Percentiles rank a stretch among this genome's conserved stretches.
Conservation (phyloP, 192 early-diverging fungal genomes). For the Coemansia sp. region DNA sequence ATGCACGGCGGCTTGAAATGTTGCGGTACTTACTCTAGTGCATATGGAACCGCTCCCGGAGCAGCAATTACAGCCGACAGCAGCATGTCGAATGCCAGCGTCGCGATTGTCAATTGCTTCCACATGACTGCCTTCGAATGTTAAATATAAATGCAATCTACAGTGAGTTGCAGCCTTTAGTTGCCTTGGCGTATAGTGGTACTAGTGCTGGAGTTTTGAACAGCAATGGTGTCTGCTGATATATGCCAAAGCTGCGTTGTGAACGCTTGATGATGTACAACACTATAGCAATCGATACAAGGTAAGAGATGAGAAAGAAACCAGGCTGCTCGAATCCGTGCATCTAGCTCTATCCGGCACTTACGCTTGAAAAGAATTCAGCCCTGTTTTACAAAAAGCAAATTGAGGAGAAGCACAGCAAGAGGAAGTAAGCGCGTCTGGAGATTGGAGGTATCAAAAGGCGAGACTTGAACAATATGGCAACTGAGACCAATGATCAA, state of each 20-base stretch:
- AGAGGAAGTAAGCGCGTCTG: neutral
- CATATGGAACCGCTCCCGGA: conserved; percentile 4
- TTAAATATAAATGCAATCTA: neutral
- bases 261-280: too few species aligned
- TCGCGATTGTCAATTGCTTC: conserved; percentile 37
- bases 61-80: conserved; percentile 9
- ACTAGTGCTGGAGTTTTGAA: neutral
- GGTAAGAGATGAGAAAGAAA: too few species aligned
- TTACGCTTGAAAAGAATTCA: too few species aligned
- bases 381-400: neutral
- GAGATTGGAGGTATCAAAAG: neutral
- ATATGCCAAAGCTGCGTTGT: too few species aligned
- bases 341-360: too few species aligned
- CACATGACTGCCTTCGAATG: conserved; percentile 24
- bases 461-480: conserved; percentile 2
- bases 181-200: neutral
- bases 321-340: too few species aligned
- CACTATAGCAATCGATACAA: too few species aligned
- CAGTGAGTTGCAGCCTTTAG: too few species aligned
- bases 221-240: neutral
- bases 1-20: neutral
- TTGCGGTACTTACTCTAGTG: conserved; percentile 11
- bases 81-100: conserved; percentile 37
- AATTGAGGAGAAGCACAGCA: neutral
- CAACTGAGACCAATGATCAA: neutral